These are phyloP conservation scores for Cladobotryum protrusum DNA, from an alignment of 2,329 filamentous ascomycete genomes.

Conservation along the genomic window DNA sequence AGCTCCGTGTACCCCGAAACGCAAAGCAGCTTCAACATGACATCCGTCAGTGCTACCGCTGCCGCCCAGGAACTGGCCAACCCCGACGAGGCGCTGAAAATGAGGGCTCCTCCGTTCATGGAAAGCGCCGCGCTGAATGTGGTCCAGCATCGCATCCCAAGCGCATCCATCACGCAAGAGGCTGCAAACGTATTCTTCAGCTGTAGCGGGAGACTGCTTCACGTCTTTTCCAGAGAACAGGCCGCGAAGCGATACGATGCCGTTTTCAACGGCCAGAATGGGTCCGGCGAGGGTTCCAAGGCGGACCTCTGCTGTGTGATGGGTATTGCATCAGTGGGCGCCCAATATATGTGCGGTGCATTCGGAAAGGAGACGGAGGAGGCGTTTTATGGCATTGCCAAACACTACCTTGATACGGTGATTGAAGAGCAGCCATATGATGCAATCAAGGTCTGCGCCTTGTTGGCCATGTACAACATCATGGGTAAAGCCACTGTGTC, in stretches of 20 bases:
- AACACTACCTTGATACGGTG: conserved; percentile 3
- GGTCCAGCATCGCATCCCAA: not conserved
- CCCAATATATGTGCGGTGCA: conserved; percentile 6
- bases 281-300: not conserved
- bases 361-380: not conserved
- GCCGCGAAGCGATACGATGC: not conserved
- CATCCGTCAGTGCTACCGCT: too few relatives aligned
- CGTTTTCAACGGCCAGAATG: not conserved
- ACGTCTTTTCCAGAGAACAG: conserved; percentile 10
- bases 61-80: too few relatives aligned
- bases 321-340: conserved; percentile 8
- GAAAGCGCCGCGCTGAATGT: too few relatives aligned
- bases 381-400: conserved; percentile 11
- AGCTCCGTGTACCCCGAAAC: too few relatives aligned
- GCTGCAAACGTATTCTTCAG: conserved; percentile 8
- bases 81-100: too few relatives aligned
- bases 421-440: conserved; percentile 9
- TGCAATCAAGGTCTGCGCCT: conserved; percentile 10
- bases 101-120: too few relatives aligned
- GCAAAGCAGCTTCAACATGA: too few relatives aligned
- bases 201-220: conserved; percentile 11
- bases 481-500: conserved; percentile 12
- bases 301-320: conserved; percentile 6
- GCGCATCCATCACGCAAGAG: not conserved
- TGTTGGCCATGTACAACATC: conserved; percentile 13